A percentile compares a stretch with the other conserved stretches of the same genome.
These are phyloP conservation scores for Phaeosphaeriaceae sp. DNA, from an alignment of 2,329 filamentous ascomycete genomes.

Conservation along the genomic window DNA sequence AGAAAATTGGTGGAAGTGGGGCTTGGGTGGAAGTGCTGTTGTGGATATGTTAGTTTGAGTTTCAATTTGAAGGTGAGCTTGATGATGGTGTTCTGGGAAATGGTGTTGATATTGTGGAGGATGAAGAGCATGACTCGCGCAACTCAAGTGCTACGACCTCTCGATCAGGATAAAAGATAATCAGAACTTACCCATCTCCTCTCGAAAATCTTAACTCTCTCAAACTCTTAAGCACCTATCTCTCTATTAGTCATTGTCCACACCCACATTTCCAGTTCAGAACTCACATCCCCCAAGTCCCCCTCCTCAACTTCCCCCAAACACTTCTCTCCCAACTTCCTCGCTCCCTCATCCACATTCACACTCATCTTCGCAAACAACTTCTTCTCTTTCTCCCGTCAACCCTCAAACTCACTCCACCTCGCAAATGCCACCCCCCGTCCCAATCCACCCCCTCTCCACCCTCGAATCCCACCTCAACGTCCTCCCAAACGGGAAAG, in stretches of 20 bases:
- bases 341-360: conserved; percentile 39
- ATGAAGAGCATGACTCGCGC: conserved; percentile 4
- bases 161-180: not conserved
- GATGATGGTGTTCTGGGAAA: no score
- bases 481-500: conserved; percentile 57
- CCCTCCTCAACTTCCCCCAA: conserved; percentile 49
- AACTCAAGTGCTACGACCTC: not conserved
- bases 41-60: conserved; percentile 1
- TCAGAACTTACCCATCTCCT: conserved; percentile 13
- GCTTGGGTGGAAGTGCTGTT: not conserved
- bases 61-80: no score
- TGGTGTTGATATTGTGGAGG: no score
- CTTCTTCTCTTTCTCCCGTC: conserved; percentile 5
- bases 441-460: conserved; percentile 60
- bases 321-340: conserved; percentile 61
- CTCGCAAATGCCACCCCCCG: conserved; percentile 61
- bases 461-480: conserved; percentile 61
- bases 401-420: not conserved
- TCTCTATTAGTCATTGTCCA: conserved; percentile 1
- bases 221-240: conserved; percentile 52
- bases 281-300: conserved; percentile 38
- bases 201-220: conserved; percentile 28
- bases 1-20: conserved; percentile 13
- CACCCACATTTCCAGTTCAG: not conserved
- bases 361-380: conserved; percentile 18